Evolutionary conservation across 805 yeast species (phyloP), one percentile per base, ranked within the genome.

Genomic region (Saccharomycopsis fodiens): DNA sequence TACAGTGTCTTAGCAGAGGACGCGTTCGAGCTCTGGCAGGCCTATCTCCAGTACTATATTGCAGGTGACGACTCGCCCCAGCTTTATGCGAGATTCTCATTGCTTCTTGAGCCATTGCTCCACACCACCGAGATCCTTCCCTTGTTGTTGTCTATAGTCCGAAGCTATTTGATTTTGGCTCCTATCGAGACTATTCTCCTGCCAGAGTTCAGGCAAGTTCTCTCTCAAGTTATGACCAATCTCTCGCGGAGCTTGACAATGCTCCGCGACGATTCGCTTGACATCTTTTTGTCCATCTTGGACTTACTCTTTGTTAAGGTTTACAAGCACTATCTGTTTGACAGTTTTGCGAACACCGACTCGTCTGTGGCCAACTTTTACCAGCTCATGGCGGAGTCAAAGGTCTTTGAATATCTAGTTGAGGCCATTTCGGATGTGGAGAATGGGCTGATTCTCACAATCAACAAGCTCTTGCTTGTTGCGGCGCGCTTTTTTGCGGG

Each of bases 11-110:
- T 89, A 7, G 72, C 82, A 16, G 97, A 89, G 58, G 97, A 89
- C 63, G 96, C 94, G 0, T 78, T 76, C 57, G 95, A 86, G 46
- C 66, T 89, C 35, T 87, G 96, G 95, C 67, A 74, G n/a, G 69
- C 81, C 1, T 59, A 84, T 2, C 59, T 87, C 42, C 84, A 77
- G 51, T 78, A 79, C 50, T 73, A 74, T 44, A 51, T 45, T 1
- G 51, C 57, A 12, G 59, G 57, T 25, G 45, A 47, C n/a, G 42
- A 47, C 3, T 54, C 61, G 3, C 63, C 62, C 25, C 59, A 62
- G 12, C 67, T 66, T 31, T 45, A 69, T 3, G 64, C 65, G 15
- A 54, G 73, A 15, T 70, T 82, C 51, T 75, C 74, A 6, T 63
- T 76, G 51, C 61, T 82, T 25, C 67, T 78, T 7, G 67, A 71